Base-by-base conservation (phyloP, 2,329 filamentous ascomycete genomes). In the Aureobasidium lini region DNA sequence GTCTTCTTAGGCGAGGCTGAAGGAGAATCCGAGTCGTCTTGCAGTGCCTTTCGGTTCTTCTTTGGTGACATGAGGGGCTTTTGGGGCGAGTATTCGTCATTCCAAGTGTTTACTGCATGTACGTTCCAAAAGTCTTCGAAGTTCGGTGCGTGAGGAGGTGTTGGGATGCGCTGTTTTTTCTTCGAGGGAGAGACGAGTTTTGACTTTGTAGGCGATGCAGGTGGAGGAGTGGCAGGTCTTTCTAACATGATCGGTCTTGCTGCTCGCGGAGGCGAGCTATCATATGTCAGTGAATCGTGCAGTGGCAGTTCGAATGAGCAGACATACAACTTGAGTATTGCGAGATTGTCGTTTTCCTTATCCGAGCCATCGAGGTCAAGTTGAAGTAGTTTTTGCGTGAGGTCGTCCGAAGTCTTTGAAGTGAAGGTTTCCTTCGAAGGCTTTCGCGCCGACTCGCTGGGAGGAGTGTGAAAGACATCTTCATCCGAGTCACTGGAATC, bases 121-220 rank as follows among this genome's bases (percentile, higher is more conserved):
- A 81, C 79, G 56, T 75, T 76, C 84, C 84, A 87, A 66, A 86
- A 86, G 6, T 73, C 74, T 62, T 86, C 83, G 40, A 78, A 78
- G 56, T 73, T 80, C 23, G 78, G 78, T 29, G 76, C 72, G 60
- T 84, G 77, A 3, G 81, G 80, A 1, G 81, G 81, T 37, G 74
- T 73, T 2, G 83, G 83, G 42, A 85, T 82, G 0, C 69, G 66
- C 18, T 68, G 62, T 50, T 67, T 72, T 18, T 69, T 66, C 64
- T 82, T 80, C 1, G 75, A 76, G 3, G 80, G 80, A 13, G 79
- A 81, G 23, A 72, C 70, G 4, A 80, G 69, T 11, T 67, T 67
- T 5, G 67, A 66, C 60, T 73, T 77, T 8, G 72, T 73, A 40
- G 78, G 77, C 43, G 75, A 79, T 23, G 57, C 48, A 11, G 70